phyloP scores from a whole-genome alignment of 805 yeast species.

The Candida coleopterorum region DNA sequence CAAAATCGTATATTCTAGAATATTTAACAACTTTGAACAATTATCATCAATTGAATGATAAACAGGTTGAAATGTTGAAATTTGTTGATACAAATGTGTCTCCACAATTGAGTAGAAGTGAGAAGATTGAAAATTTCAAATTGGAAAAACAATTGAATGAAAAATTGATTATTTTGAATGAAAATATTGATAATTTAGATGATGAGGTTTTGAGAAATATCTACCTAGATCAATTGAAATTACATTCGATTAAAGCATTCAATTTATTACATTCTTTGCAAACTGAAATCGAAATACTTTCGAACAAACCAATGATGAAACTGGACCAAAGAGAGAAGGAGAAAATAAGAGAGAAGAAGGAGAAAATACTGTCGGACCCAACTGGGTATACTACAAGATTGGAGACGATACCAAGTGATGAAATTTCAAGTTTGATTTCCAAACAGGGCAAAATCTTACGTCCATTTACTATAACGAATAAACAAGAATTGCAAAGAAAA shows the following conservation, averaged over 20 bases:
- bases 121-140: conserved; percentile 66
- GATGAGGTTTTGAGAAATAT: conserved; percentile 62
- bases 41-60: conserved; percentile 23
- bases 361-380: conserved; percentile 8
- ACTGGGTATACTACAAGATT: conserved; percentile 58
- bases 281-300: conserved; percentile 65
- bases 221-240: conserved; percentile 50
- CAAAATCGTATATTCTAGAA: conserved; percentile 41
- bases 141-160: conserved; percentile 49
- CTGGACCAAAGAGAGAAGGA: neutral
- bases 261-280: conserved; percentile 51
- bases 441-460: conserved; percentile 73
- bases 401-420: conserved; percentile 41
- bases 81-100: neutral
- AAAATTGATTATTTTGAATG: conserved; percentile 38
- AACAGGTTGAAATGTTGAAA: conserved; percentile 12
- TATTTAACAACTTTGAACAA: conserved; percentile 43
- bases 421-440: conserved; percentile 43
- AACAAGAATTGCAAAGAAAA: conserved; percentile 52
- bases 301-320: conserved; percentile 29
- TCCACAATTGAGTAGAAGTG: conserved; percentile 41
- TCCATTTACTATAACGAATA: conserved; percentile 74
- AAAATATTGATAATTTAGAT: conserved; percentile 30
- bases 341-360: conserved; percentile 2
- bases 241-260: conserved; percentile 51